These are phyloP conservation scores for Coemansia brasiliensis DNA, from an alignment of 192 early-diverging fungal species.

Conservation along the genomic window DNA sequence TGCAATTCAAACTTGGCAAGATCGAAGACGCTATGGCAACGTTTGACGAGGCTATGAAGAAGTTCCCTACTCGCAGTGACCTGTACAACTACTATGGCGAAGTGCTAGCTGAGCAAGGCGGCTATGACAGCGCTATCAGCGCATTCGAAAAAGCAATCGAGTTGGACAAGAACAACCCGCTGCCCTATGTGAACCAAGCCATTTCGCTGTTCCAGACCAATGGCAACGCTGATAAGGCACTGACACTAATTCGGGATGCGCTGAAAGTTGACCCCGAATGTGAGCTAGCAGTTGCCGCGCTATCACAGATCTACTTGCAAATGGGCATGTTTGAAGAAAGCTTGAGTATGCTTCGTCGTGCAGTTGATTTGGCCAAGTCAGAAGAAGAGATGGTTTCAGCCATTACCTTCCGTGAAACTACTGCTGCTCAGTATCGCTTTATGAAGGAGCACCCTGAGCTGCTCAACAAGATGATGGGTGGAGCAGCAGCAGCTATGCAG, in stretches of 20 bases:
- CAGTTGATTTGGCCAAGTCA: constrained; percentile 79
- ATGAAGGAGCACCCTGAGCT: constrained; percentile 59
- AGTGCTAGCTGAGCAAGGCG: constrained; percentile 83
- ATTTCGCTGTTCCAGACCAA: constrained; percentile 77
- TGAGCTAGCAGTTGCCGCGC: constrained; percentile 86
- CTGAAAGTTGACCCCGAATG: constrained; percentile 92
- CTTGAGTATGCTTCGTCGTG: constrained; percentile 78
- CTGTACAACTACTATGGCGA: constrained; percentile 98
- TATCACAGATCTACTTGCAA: constrained; percentile 80
- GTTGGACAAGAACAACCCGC: constrained; percentile 77
- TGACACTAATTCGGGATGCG: constrained; percentile 74
- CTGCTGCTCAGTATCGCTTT: constrained; percentile 61
- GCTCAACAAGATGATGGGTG: constrained; percentile 54
- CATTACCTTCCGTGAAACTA: constrained; percentile 68
- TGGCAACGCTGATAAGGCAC: constrained; percentile 70
- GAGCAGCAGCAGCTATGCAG: constrained; percentile 22
- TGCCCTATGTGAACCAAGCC: constrained; percentile 98
- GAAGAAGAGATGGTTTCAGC: constrained; percentile 88
- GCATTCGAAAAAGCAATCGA: constrained; percentile 88
- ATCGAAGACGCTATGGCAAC: constrained; percentile 70
- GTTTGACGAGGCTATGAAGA: constrained; percentile 76
- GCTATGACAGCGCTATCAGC: constrained; percentile 75
- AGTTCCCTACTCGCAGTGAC: constrained; percentile 80
- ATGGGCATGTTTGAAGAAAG: constrained; percentile 84
- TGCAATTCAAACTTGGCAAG: constrained; percentile 87